Evolutionary conservation across 768 basidiomycete species (phyloP).

Genomic region (Crepidotus variabilis): DNA sequence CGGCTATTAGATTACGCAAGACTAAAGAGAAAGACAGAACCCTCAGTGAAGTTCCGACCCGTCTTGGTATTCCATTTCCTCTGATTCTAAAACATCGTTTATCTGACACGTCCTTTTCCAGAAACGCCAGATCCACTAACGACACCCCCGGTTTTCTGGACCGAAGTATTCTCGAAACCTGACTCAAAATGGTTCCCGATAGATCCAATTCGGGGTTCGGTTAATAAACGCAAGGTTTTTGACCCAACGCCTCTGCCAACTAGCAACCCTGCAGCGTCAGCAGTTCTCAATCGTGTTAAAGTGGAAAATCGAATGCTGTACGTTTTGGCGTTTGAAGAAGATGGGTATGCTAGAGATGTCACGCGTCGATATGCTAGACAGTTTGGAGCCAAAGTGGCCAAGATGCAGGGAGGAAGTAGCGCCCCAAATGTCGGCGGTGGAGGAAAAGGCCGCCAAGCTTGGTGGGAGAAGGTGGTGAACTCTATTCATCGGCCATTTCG

Average conservation of each 20-base stretch:
- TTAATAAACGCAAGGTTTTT: conserved; percentile 78
- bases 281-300: conserved; percentile 21
- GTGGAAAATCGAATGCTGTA: conserved; percentile 86
- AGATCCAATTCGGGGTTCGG: conserved; percentile 78
- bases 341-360: conserved; percentile 88
- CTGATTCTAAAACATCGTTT: neutral
- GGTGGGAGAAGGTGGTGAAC: conserved; percentile 78
- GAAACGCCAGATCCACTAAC: conserved; percentile 48
- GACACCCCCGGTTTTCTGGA: conserved; percentile 92
- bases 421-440: conserved; percentile 34
- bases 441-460: conserved; percentile 66
- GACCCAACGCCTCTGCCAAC: conserved; percentile 52
- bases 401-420: conserved; percentile 61
- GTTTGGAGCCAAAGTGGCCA: conserved; percentile 77
- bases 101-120: conserved; percentile 9
- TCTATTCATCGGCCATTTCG: conserved; percentile 73
- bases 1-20: conserved; percentile 57
- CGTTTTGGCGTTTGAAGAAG: conserved; percentile 92
- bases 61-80: conserved; percentile 14
- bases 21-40: conserved; percentile 46
- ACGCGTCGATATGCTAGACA: conserved; percentile 85
- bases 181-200: conserved; percentile 91
- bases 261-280: conserved; percentile 16
- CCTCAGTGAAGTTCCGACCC: conserved; percentile 26
- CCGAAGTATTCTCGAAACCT: conserved; percentile 91